These are phyloP conservation scores for Sugiyamaella mastotermitis DNA, from an alignment of 805 yeast genomes.

Conservation along the genomic window DNA sequence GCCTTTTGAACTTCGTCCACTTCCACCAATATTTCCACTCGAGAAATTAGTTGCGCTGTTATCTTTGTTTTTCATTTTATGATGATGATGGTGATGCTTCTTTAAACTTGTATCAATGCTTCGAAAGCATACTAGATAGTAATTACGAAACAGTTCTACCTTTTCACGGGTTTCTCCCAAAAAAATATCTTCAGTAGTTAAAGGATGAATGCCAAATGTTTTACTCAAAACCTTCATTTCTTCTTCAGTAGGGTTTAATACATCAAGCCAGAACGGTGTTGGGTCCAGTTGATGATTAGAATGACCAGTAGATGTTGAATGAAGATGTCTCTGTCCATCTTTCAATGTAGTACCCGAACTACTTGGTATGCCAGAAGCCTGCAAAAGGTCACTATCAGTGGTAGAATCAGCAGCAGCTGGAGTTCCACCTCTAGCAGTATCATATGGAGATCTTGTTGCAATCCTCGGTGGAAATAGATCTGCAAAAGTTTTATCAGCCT, in stretches of 20 bases:
- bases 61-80: not conserved
- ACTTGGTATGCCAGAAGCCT: not conserved
- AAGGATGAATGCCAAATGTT: slow-evolving; percentile 91
- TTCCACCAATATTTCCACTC: not conserved
- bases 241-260: slow-evolving; percentile 88
- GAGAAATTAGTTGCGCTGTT: not conserved
- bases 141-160: slow-evolving; percentile 85
- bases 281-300: slow-evolving; percentile 8
- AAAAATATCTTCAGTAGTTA: slow-evolving; percentile 92
- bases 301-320: not conserved
- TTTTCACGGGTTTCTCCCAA: slow-evolving; percentile 93
- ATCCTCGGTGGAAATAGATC: slow-evolving; percentile 47
- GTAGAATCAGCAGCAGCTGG: slow-evolving; percentile 2
- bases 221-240: slow-evolving; percentile 90
- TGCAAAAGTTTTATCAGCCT: slow-evolving; percentile 53
- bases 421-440: slow-evolving; percentile 5
- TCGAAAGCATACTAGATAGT: slow-evolving; percentile 87
- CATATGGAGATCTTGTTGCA: slow-evolving; percentile 6
- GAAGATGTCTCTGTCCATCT: not conserved
- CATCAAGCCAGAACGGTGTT: slow-evolving; percentile 82
- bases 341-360: not conserved
- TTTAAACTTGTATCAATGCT: slow-evolving; percentile 58
- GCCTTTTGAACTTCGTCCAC: not conserved
- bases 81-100: slow-evolving; percentile 2
- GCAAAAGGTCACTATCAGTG: not conserved